Evolutionary conservation across 345 rosid genomes (phyloP), one percentile per base, ranked within the genome.

Genomic region (Bruguiera parviflora): DNA sequence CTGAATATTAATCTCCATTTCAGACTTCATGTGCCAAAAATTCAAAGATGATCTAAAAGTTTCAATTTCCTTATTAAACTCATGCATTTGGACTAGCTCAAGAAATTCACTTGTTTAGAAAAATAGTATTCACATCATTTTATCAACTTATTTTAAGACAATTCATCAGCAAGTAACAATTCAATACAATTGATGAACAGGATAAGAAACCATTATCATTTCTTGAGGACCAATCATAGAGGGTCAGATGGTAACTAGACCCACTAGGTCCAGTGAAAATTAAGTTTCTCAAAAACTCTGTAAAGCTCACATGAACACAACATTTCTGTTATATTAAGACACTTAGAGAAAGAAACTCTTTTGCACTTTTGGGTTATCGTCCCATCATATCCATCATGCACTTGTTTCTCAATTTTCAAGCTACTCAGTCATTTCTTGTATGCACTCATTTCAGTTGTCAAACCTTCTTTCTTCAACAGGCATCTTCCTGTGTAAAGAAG

Each of bases 1-100:
- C 65, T 65, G 71, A 64, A 25, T 39, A 58, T 56, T 66, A 64
- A 53, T 52, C 20, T 63, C 72, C 61, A 61, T 66, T 32, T 67
- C 18, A 66, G 64, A 61, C 47, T 18, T 5, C 49, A 53, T 1
- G 43, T 16, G 56, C 32, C 27, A 68, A 53, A 55, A 55, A 8
- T 55, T n/a, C 27, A 22, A 8, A 55, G 13, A n/a, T 55, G 10
- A n/a, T 55, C 58, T 13, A 25, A 22, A 25, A 25, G 6, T 22
- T 55, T 25, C 58, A 13, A 55, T 8, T 21, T 55, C 25, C 27
- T 55, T 9, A n/a, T n/a, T 55, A 55, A 25, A 55, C 27, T 55
- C 20, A 21, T 8, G 58, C 58, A 55, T 8, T 55, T 55, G 22
- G n/a, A 22, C 58, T 4, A 55, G 10, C 15, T 55, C 58, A 55